Evolutionary conservation across 2,329 filamentous ascomycete species (phyloP), one percentile per base, ranked within the genome.

Genomic region (Endothia cerciana): DNA sequence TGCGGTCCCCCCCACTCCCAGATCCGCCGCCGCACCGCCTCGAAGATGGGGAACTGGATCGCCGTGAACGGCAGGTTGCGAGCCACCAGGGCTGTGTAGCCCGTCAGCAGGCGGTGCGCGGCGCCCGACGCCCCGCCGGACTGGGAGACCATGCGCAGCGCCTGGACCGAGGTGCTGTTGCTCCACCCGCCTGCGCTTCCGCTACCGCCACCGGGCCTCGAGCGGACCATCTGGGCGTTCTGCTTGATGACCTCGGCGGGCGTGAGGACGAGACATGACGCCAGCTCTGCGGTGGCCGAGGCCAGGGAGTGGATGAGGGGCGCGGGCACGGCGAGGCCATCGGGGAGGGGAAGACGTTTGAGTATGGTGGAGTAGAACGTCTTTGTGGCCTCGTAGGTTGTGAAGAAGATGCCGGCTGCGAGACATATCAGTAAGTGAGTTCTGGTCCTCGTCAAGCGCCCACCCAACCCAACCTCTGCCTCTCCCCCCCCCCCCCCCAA

Each of bases 191-290:
- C 40, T 1, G 3, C 25, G 8, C 28, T 25, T 17, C 22, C 28
- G 30, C 36, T 36, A 8, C 40, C 17, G 25, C n/a, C 33, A 33
- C 47, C 49, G 41, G 61, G 19, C 66, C 70, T 28, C n/a, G 62
- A 73, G 40, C 73, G 81, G 0, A 95, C 82, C 85, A 97, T 93
- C 77, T 97, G 93, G 0, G 94, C 93, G 77, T 97, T 97, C 75
- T 97, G 93, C 79, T 97, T 97, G 69, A 97, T 87, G 8, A 97
- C 92, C 76, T 97, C 93, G 17, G 93, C 92, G 0, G 93, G 94
- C 0, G 93, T 94, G 43, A 97, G 85, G 68, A 97, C 91, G 25
- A 93, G 83, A 74, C 94, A 97, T 5, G 92, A 94, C 3, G 93
- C 91, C 71, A 93, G 85, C 77, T 97, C 94, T 1, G 90, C 94